A percentile compares a stretch with the other conserved stretches of the same genome.
Conservation (phyloP, 1,284 basidiomycete species). For the Apiotrichum akiyoshidainum region DNA sequence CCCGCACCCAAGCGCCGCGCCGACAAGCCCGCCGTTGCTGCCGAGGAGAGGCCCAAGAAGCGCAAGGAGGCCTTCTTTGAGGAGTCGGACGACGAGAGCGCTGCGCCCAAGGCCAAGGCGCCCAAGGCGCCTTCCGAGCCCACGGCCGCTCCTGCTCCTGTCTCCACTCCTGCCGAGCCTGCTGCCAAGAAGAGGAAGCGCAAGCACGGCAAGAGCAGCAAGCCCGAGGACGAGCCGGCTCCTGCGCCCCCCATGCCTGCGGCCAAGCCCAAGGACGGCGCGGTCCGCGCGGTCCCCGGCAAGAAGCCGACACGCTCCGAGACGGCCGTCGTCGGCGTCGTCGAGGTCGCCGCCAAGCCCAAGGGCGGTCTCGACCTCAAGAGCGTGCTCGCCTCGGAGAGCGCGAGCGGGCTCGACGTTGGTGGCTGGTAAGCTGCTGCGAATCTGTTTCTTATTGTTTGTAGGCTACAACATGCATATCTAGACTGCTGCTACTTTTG, state of each 20-base stretch:
- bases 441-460: background rate
- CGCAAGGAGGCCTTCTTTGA: constrained; percentile 7
- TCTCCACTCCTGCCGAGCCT: background rate
- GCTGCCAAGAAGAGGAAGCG: constrained; percentile 18
- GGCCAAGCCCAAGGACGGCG: background rate
- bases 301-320: constrained; percentile 15
- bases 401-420: constrained; percentile 5
- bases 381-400: constrained; percentile 16
- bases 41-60: constrained; percentile 4
- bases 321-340: constrained; percentile 31
- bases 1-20: background rate
- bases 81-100: constrained; percentile 2
- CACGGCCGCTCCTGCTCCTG: background rate
- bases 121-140: background rate
- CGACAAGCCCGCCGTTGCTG: too few relatives aligned
- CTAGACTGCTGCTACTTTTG: background rate
- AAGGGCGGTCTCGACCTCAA: constrained; percentile 27
- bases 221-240: background rate
- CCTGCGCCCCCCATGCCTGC: background rate
- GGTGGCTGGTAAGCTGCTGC: constrained; percentile 15
- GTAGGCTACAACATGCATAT: constrained; percentile 11
- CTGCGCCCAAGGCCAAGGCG: background rate
- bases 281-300: background rate
- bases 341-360: constrained; percentile 22
- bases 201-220: constrained; percentile 16